Conservation (phyloP, 352 stramenopile species). For the Globisporangium rhizosaccharum region DNA sequence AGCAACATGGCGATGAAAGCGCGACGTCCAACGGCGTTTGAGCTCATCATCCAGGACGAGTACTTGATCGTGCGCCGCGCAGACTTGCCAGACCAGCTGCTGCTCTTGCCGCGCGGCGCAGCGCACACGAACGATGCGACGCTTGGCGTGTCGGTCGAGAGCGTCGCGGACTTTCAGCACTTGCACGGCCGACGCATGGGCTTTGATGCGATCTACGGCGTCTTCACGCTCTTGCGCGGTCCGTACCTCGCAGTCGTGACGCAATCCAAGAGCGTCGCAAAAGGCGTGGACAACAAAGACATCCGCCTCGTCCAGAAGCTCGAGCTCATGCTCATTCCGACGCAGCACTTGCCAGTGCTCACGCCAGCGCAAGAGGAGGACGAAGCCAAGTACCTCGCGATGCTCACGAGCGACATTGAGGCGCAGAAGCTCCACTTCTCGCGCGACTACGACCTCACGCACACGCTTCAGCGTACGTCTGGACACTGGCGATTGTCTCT, state of each 20-base stretch:
- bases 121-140: slow-evolving; percentile 19
- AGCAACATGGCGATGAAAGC: neutral
- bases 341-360: slow-evolving; percentile 44
- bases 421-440: slow-evolving; percentile 68
- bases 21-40: slow-evolving; percentile 10
- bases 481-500: neutral
- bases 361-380: slow-evolving; percentile 51
- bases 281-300: slow-evolving; percentile 42
- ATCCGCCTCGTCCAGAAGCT: slow-evolving; percentile 55
- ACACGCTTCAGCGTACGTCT: slow-evolving; percentile 65
- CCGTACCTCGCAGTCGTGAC: slow-evolving; percentile 73
- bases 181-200: slow-evolving; percentile 66
- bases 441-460: slow-evolving; percentile 70
- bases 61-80: slow-evolving; percentile 54
- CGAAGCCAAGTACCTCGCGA: slow-evolving; percentile 51
- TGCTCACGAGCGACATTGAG: slow-evolving; percentile 54
- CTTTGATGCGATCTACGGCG: slow-evolving; percentile 78
- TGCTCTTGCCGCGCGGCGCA: slow-evolving; percentile 30
- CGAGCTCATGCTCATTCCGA: slow-evolving; percentile 62
- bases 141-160: slow-evolving; percentile 50
- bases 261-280: slow-evolving; percentile 51
- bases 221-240: slow-evolving; percentile 62
- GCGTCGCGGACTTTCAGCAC: slow-evolving; percentile 53
- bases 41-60: slow-evolving; percentile 74
- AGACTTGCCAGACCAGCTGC: slow-evolving; percentile 38